These are phyloP conservation scores for Ambrosiella beaveri DNA, from an alignment of 2,329 filamentous ascomycete species.

Conservation along the genomic window DNA sequence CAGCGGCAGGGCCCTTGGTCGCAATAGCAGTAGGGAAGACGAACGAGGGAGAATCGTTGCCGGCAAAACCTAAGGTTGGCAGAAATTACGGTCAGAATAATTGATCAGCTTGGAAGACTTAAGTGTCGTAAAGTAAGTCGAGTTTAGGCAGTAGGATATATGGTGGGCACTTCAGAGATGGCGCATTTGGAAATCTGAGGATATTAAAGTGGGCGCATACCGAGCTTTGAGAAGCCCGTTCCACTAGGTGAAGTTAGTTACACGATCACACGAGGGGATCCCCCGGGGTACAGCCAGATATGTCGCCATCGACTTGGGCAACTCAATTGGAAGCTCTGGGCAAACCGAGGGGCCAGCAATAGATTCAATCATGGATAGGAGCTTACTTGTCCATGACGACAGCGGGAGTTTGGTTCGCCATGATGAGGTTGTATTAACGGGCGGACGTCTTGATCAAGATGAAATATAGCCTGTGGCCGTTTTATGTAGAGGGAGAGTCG, in stretches of 20 bases:
- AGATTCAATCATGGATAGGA: constrained; percentile 15
- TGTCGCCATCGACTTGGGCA: not conserved
- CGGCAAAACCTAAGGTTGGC: constrained; percentile 62
- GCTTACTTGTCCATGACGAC: constrained; percentile 99
- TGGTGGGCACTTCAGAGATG: not conserved
- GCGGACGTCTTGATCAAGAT: not conserved
- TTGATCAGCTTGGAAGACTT: not conserved
- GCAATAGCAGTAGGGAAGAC: constrained; percentile 98
- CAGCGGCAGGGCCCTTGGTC: constrained; percentile 63
- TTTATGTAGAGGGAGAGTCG: not conserved
- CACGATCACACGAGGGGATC: constrained; percentile 14
- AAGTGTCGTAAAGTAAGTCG: not conserved
- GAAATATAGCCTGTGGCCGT: not conserved
- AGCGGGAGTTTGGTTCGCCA: constrained; percentile 98
- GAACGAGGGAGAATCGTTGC: constrained; percentile 97
- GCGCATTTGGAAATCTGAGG: constrained; percentile 9
- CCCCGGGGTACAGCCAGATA: not conserved
- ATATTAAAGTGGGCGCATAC: constrained; percentile 32
- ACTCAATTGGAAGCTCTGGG: constrained; percentile 3
- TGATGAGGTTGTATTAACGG: constrained; percentile 23
- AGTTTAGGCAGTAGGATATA: not conserved
- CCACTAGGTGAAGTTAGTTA: constrained; percentile 46
- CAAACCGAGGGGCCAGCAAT: constrained; percentile 5
- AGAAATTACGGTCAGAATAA: constrained; percentile 11
- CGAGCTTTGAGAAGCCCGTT: constrained; percentile 98